A percentile compares a stretch with the other conserved stretches of the same genome.
phyloP scores from a whole-genome alignment of 345 rosid species.

The Lepidium sativum region DNA sequence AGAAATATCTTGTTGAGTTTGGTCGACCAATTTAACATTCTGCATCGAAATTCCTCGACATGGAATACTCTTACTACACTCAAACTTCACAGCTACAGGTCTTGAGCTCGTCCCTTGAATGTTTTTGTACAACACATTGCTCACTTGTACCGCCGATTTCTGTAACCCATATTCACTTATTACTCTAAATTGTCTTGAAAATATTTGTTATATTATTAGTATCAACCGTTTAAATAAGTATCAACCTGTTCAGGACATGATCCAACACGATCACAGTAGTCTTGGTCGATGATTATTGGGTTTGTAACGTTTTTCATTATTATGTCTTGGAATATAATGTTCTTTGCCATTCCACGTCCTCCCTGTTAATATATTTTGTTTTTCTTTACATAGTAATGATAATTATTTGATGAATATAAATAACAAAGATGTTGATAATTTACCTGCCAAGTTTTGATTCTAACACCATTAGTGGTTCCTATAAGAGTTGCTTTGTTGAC shows the following conservation, averaged over 20 bases:
- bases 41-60: constrained; percentile 54
- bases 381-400: neutral
- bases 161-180: constrained; percentile 13
- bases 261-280: constrained; percentile 57
- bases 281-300: constrained; percentile 76
- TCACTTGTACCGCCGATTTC: constrained; percentile 69
- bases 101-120: constrained; percentile 72
- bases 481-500: constrained; percentile 51
- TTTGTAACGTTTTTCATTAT: constrained; percentile 59
- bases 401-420: neutral
- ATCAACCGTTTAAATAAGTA: neutral
- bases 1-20: constrained; percentile 16
- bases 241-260: constrained; percentile 59
- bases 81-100: constrained; percentile 48
- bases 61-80: constrained; percentile 51
- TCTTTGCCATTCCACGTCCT: constrained; percentile 68
- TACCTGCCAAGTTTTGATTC: constrained; percentile 98
- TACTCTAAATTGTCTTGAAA: neutral
- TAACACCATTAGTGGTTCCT: constrained; percentile 75
- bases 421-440: neutral
- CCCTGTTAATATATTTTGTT: constrained; percentile 35
- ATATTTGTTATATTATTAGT: neutral
- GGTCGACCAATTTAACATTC: constrained; percentile 29
- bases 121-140: constrained; percentile 58
- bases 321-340: constrained; percentile 54